Base-by-base conservation (phyloP, 495 filamentous ascomycete genomes). In the Aspergillus conjunctus region DNA sequence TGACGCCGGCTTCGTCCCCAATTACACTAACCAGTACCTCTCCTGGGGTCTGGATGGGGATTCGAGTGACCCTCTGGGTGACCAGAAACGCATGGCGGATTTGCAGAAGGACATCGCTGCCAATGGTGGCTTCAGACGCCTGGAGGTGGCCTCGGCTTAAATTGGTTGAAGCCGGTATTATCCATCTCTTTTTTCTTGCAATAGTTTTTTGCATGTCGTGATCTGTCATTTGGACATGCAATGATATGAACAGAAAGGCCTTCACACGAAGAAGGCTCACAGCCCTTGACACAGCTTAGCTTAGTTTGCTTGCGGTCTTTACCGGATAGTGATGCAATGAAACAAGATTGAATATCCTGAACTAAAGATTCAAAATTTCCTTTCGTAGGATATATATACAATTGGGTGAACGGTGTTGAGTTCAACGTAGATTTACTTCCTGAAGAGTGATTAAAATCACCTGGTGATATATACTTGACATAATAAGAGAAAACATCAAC, bases 21-120 rank as follows among this genome's bases (percentile, higher is more conserved):
- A 90, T 76, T 88, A 88, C 71, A 88, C 85, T 66, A 90, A 89
- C 60, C 66, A 79, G 55, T 87, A 79, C 72, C 73, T 90, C 18
- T 75, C 73, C 11, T 90, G 87, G 87, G 59, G 60, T n/a, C 74
- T 88, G 26, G 83, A 86, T 37, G 77, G 66, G 3, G 85, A 88
- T 44, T 86, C 84, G 4, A 68, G 68, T 43, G 83, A 90, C 70
- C 87, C 86, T 2, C 77, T 76, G 34, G 85, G 84, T 44, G 85
- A 89, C 61, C 84, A 88, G 82, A 85, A 85, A 80, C 80, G 81
- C 9, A 88, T 88, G 85, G 82, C 71, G 26, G 74, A 78, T 49
- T 66, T 91, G 63, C 82, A 87, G 71, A 73, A 83, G 68, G 73
- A 83, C 53, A 77, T 87, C 66, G 83, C 84, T 54, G 53, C 51